A percentile compares a stretch with the other conserved stretches of the same genome.
Evolutionary conservation across 768 basidiomycete species (phyloP).

Genomic region (Dioszegia aurantiaca): DNA sequence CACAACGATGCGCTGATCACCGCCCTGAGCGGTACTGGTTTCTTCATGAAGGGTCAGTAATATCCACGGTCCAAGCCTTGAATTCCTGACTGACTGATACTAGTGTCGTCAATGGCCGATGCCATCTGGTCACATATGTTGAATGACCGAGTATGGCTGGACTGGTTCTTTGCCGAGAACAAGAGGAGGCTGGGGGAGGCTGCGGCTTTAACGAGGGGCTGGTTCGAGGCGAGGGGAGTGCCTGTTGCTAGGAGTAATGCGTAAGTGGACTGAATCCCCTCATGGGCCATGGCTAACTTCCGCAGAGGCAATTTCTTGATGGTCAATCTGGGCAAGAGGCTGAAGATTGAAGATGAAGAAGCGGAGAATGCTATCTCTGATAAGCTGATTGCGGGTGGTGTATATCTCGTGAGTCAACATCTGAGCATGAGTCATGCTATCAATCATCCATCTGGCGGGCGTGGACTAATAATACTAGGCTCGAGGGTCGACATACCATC

Average conservation of each 20-base stretch:
- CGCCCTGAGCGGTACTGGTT: slow-evolving; percentile 42
- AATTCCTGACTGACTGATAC: not conserved
- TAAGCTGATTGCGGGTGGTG: slow-evolving; percentile 7
- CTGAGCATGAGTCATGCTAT: too few relatives aligned
- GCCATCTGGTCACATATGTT: slow-evolving; percentile 39
- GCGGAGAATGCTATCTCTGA: not conserved
- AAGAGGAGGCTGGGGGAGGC: slow-evolving; percentile 31
- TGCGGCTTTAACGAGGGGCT: slow-evolving; percentile 32
- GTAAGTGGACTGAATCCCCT: not conserved
- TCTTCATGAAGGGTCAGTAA: slow-evolving; percentile 48
- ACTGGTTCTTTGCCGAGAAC: slow-evolving; percentile 34
- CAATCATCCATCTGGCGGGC: too few relatives aligned
- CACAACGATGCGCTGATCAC: slow-evolving; percentile 42
- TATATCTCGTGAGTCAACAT: not conserved
- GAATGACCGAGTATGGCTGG: slow-evolving; percentile 24
- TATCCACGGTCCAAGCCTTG: too few relatives aligned
- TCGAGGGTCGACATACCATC: slow-evolving; percentile 2
- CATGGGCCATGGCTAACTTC: not conserved
- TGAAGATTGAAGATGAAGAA: not conserved
- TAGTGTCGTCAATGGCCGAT: slow-evolving; percentile 42
- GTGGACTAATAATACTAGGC: slow-evolving; percentile 3
- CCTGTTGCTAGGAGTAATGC: slow-evolving; percentile 41
- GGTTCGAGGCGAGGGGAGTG: slow-evolving; percentile 44
- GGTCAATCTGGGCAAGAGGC: slow-evolving; percentile 2
- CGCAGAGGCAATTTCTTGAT: slow-evolving; percentile 9